Conservation (phyloP, 2,329 filamentous ascomycete genomes). For the Aspergillus sp. region DNA sequence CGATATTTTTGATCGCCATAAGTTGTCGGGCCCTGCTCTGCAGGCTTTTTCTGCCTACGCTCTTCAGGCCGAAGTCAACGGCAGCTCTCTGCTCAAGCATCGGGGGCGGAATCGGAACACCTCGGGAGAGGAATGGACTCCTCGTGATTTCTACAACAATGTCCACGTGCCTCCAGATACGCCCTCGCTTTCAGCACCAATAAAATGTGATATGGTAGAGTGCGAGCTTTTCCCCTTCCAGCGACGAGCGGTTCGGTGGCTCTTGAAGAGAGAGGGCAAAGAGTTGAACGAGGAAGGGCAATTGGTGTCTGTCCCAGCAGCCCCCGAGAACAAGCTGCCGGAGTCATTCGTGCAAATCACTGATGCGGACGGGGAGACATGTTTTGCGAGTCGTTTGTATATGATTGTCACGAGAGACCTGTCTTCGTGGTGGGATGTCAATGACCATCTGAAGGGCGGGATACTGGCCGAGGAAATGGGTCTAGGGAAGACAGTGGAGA, state of each 20-base stretch:
- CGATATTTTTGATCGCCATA: constrained; percentile 28
- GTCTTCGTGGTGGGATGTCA: constrained; percentile 37
- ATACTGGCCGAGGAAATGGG: constrained; percentile 58
- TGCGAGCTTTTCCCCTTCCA: constrained; percentile 55
- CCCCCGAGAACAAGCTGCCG: constrained; percentile 31
- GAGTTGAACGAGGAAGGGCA: constrained; percentile 38
- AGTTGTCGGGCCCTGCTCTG: constrained; percentile 22
- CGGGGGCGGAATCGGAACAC: background rate
- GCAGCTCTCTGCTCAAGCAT: background rate
- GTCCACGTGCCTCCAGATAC: constrained; percentile 49
- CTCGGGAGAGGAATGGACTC: constrained; percentile 31
- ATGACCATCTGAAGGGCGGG: constrained; percentile 44
- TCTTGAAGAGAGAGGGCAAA: constrained; percentile 50
- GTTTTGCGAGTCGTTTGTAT: constrained; percentile 48
- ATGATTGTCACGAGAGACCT: constrained; percentile 45
- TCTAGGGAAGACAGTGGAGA: constrained; percentile 55
- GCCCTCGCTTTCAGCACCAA: constrained; percentile 35
- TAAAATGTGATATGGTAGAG: constrained; percentile 40
- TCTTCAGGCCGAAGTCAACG: constrained; percentile 27
- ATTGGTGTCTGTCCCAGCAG: constrained; percentile 25
- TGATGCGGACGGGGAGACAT: constrained; percentile 44
- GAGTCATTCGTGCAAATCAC: constrained; percentile 43
- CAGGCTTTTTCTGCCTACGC: constrained; percentile 37
- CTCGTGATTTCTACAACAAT: constrained; percentile 53
- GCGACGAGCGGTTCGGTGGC: constrained; percentile 51